Evolutionary conservation across 148 eudicot species (phyloP), one percentile per base, ranked within the genome.

Genomic region (Agrostemma githago): DNA sequence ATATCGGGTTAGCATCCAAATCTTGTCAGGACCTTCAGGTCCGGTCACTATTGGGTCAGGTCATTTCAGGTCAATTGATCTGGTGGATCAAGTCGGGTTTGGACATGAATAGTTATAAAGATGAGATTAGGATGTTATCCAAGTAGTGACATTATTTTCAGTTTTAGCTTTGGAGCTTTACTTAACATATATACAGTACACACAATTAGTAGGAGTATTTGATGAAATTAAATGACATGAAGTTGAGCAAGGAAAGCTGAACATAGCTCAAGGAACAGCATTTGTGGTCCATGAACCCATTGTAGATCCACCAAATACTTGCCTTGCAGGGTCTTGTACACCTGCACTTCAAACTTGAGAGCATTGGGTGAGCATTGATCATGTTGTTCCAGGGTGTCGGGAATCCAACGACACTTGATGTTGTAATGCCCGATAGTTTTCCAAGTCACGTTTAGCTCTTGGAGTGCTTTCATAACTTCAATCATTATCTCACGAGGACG

Each of bases 231-330:
- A 42, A 91, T 97, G 67, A 94, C 97, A 8, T 88, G 90, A 70
- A 94, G 96, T 85, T 91, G 97, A 60, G 98, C 89, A n/a, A 94
- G 97, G 79, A 94, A 89, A 37, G 97, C 93, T 66, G 98, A 92
- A 72, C 93, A 92, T 12, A 94, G 90, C 60, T 94, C 97, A 34
- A 94, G 89, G 83, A 94, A 94, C 53, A 92, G 86, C 70, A 94
- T 88, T 76, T 88, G 98, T 5, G 97, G 93, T 8, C 98, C 98
- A 58, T 85, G 87, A 66, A 92, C 85, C 75, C 96, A 89, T 79
- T 94, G 98, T 53, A 94, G 85, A 88, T 94, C 98, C 66, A 92
- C 96, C 75, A 94, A 79, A 79, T 94, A 94, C 85, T 87, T 92
- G 68, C 90, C 96, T 70, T 92, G 96, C 0, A 84, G 85, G 8